Evolutionary conservation across 306 rosid species (phyloP).

Genomic region (Vicia sativa): DNA sequence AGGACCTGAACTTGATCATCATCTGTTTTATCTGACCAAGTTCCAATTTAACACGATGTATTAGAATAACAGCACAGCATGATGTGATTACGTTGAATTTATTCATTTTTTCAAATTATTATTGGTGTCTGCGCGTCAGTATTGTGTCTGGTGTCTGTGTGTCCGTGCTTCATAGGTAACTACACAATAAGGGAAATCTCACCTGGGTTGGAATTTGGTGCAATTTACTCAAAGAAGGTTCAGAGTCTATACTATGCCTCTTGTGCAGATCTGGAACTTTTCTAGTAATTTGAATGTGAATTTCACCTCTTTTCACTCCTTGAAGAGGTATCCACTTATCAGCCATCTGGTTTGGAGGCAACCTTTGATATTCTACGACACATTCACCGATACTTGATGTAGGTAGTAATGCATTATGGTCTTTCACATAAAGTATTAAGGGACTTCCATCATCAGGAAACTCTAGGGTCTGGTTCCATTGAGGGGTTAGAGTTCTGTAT

Average conservation of each 20-base stretch:
- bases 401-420: slow-evolving; percentile 78
- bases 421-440: slow-evolving; percentile 74
- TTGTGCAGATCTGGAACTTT: slow-evolving; percentile 73
- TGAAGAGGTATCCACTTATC: slow-evolving; percentile 99
- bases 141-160: too few relatives aligned
- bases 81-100: neutral
- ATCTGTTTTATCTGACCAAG: slow-evolving; percentile 73
- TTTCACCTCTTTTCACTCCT: slow-evolving; percentile 87
- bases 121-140: too few relatives aligned
- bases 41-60: slow-evolving; percentile 16
- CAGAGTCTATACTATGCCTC: slow-evolving; percentile 65
- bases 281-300: slow-evolving; percentile 83
- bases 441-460: slow-evolving; percentile 89
- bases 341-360: slow-evolving; percentile 77
- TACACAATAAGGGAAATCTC: slow-evolving; percentile 27
- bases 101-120: too few relatives aligned
- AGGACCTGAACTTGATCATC: slow-evolving; percentile 59
- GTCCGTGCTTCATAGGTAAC: too few relatives aligned
- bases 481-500: slow-evolving; percentile 77
- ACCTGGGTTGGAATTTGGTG: slow-evolving; percentile 79
- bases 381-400: slow-evolving; percentile 84
- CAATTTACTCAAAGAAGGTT: slow-evolving; percentile 68
- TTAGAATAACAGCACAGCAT: slow-evolving; percentile 24
- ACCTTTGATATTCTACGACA: slow-evolving; percentile 80
- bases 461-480: slow-evolving; percentile 93